phyloP scores from a whole-genome alignment of 2,329 filamentous ascomycete species.

The Paraconiothyrium sp. region DNA sequence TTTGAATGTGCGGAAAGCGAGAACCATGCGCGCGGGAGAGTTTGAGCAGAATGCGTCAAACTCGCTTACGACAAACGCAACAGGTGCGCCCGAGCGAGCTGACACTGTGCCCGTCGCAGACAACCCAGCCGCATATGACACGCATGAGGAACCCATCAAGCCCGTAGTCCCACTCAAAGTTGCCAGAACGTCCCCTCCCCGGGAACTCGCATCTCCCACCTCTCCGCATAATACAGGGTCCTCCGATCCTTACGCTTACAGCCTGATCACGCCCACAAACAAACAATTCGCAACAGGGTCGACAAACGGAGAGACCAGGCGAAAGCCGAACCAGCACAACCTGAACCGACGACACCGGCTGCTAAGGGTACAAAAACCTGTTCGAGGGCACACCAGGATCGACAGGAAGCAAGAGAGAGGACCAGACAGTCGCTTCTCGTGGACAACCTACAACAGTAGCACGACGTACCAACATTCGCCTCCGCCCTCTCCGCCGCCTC shows the following conservation, averaged over 20 bases:
- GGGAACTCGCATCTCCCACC: slow-evolving; percentile 44
- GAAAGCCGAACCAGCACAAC: slow-evolving; percentile 28
- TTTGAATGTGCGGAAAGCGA: slow-evolving; percentile 58
- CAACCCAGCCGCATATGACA: slow-evolving; percentile 29
- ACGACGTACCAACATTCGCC: slow-evolving; percentile 54
- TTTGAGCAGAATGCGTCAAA: slow-evolving; percentile 32
- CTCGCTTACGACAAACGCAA: slow-evolving; percentile 36
- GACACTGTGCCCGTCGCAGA: slow-evolving; percentile 44
- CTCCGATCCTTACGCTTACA: slow-evolving; percentile 36
- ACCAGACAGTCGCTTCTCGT: slow-evolving; percentile 39
- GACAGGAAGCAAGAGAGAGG: slow-evolving; percentile 31
- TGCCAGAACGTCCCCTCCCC: slow-evolving; percentile 47
- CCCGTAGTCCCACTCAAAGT: slow-evolving; percentile 55
- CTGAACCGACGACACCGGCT: slow-evolving; percentile 37
- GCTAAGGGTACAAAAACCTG: slow-evolving; percentile 32
- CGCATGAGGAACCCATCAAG: slow-evolving; percentile 52
- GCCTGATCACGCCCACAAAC: slow-evolving; percentile 40
- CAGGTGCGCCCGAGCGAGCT: slow-evolving; percentile 33
- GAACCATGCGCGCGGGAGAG: slow-evolving; percentile 30
- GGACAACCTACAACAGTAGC: slow-evolving; percentile 46
- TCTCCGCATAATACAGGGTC: slow-evolving; percentile 35
- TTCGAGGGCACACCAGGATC: slow-evolving; percentile 34
- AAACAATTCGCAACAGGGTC: slow-evolving; percentile 26
- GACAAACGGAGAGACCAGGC: slow-evolving; percentile 24
- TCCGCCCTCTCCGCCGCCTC: slow-evolving; percentile 53